Base-by-base conservation (phyloP, 2,329 filamentous ascomycete species). In the Fonsecaea pedrosoi region DNA sequence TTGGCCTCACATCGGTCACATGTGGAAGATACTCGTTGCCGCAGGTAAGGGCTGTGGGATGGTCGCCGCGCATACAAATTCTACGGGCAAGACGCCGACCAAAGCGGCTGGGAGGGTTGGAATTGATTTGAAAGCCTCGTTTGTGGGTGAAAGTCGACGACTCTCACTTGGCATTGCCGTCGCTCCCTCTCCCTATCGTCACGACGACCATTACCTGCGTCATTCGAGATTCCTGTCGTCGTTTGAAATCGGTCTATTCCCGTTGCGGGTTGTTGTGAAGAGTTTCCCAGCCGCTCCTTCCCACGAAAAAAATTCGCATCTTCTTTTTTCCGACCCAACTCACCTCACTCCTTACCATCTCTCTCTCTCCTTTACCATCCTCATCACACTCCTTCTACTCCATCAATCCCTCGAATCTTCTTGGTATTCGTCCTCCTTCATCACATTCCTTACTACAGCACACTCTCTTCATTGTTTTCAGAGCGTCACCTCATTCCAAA, bases 371-470 rank as follows among this genome's bases (percentile, higher is more conserved):
- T 62, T 63, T 54, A 34, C 15, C 34, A 60, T 34, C 42, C 40
- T 53, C 61, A 59, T 53, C 61, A 59, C 65, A 55, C 53, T 69
- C 59, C 32, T 64, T 57, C 65, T 54, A 32, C 53, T 25, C 60
- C 56, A 34, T 55, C 48, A 32, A 25, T n/a, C 21, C 57, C 30
- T 60, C 57, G 40, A 60, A 37, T 59, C 42, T 30, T 58, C 48
- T 63, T 53, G 55, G 34, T 61, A 61, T 65, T 67, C 61, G 38
- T 65, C 38, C 62, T 62, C 62, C 54, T 40, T 62, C 64, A 59
- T 45, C 53, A 56, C 65, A 63, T 67, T 63, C 60, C 34, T 67
- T 64, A 58, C 56, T 54, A 32, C 65, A 57, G 57, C 21, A 32
- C 55, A 35, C 32, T 54, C 61, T 13, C 64, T 35, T 54, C 53